These are phyloP conservation scores for Candida maltosa DNA, from an alignment of 805 yeast species.

Conservation along the genomic window DNA sequence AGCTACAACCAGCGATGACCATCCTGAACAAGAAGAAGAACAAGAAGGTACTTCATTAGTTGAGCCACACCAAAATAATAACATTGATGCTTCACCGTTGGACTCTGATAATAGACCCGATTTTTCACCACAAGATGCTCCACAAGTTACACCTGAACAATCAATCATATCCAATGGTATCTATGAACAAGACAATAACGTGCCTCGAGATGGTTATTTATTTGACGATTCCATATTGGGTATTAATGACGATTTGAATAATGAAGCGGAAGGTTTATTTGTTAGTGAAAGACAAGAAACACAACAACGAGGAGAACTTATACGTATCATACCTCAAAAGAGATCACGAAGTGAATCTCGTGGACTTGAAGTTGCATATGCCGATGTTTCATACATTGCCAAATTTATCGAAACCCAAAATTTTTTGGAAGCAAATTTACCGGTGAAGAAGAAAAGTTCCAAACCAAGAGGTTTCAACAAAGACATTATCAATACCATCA, in stretches of 20 bases:
- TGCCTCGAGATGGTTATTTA: background rate
- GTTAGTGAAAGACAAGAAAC: background rate
- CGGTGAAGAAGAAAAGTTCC: constrained; percentile 7
- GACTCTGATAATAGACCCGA: too few species aligned
- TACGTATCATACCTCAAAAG: too few species aligned
- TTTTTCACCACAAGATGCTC: background rate
- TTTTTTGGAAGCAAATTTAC: background rate
- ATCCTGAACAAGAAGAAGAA: too few species aligned
- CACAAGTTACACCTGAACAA: background rate
- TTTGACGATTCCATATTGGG: background rate
- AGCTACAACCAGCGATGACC: too few species aligned
- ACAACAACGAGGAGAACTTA: too few species aligned
- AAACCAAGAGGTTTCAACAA: constrained; percentile 6
- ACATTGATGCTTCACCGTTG: too few species aligned
- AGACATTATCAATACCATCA: constrained; percentile 18
- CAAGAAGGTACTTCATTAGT: too few species aligned
- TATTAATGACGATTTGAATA: background rate
- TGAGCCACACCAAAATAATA: too few species aligned
- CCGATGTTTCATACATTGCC: constrained; percentile 9
- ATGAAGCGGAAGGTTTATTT: background rate
- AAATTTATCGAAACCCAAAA: constrained; percentile 8
- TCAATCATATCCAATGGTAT: background rate
- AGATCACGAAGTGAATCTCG: too few species aligned
- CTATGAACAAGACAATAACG: background rate
- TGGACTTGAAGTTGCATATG: background rate